phyloP scores from a whole-genome alignment of 2,329 filamentous ascomycete genomes.

The Samsoniella hepiali region DNA sequence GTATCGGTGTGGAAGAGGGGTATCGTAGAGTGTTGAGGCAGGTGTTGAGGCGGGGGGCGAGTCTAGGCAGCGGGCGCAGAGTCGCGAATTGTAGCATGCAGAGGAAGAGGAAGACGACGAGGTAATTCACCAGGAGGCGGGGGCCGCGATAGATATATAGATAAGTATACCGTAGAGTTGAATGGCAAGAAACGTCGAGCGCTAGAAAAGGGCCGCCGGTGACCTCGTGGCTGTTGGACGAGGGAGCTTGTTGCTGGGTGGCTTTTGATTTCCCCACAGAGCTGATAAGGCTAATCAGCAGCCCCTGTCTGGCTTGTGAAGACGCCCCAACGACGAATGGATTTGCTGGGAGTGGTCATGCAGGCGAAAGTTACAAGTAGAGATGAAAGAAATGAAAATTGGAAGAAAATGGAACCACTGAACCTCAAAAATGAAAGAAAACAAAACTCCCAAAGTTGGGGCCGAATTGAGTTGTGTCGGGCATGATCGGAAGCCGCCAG shows the following conservation, averaged over 20 bases:
- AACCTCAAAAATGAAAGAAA: no score
- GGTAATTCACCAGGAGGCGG: neutral
- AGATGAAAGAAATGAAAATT: no score
- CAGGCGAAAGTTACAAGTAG: no score
- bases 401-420: no score
- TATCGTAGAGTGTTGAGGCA: slow-evolving; percentile 12
- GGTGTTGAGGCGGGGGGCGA: neutral
- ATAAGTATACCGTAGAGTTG: neutral
- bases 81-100: slow-evolving; percentile 10
- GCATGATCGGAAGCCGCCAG: no score
- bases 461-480: no score
- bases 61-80: slow-evolving; percentile 8
- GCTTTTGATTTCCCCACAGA: neutral
- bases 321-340: neutral
- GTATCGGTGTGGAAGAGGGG: slow-evolving; percentile 16
- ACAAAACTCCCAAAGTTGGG: no score
- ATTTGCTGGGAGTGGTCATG: no score
- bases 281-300: slow-evolving; percentile 1
- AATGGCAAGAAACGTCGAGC: neutral
- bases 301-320: neutral
- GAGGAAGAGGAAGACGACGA: neutral
- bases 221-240: neutral
- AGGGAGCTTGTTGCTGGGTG: neutral
- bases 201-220: slow-evolving; percentile 1
- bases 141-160: neutral